These are phyloP conservation scores for Pseudogymnoascus sp. DNA, from an alignment of 2,329 filamentous ascomycete genomes.

Conservation along the genomic window DNA sequence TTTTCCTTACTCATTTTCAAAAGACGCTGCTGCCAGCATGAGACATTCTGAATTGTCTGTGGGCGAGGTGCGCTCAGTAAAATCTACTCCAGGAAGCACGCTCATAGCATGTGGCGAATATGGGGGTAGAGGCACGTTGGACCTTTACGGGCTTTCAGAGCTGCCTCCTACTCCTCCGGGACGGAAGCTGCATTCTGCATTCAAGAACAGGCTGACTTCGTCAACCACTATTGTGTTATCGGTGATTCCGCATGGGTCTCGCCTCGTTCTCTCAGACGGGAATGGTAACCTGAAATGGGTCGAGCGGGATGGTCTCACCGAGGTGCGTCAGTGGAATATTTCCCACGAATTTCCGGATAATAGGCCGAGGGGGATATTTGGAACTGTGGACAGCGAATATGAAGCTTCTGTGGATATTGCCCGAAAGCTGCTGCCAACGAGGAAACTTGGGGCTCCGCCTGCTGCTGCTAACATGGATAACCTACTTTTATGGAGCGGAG, in stretches of 20 bases:
- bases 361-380: slow-evolving; percentile 42
- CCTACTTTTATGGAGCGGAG: slow-evolving; percentile 80
- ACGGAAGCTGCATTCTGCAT: slow-evolving; percentile 41
- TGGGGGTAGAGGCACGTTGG: slow-evolving; percentile 82
- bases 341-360: slow-evolving; percentile 45
- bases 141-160: slow-evolving; percentile 65
- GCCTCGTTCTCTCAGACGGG: slow-evolving; percentile 76
- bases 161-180: slow-evolving; percentile 21
- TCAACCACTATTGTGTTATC: slow-evolving; percentile 75
- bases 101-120: slow-evolving; percentile 83
- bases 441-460: slow-evolving; percentile 30
- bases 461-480: slow-evolving; percentile 51
- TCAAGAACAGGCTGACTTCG: slow-evolving; percentile 78
- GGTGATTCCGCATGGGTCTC: slow-evolving; percentile 72
- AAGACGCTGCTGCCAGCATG: slow-evolving; percentile 52
- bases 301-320: slow-evolving; percentile 70
- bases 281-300: slow-evolving; percentile 84
- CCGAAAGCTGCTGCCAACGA: slow-evolving; percentile 61
- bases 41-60: slow-evolving; percentile 48
- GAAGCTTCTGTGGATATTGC: slow-evolving; percentile 60
- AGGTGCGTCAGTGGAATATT: slow-evolving; percentile 48
- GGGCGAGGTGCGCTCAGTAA: slow-evolving; percentile 47
- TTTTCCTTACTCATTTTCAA: slow-evolving; percentile 60
- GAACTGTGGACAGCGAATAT: slow-evolving; percentile 34
- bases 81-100: slow-evolving; percentile 51